Base-by-base conservation (phyloP, 345 rosid genomes). In the Tarenaya hassleriana region DNA sequence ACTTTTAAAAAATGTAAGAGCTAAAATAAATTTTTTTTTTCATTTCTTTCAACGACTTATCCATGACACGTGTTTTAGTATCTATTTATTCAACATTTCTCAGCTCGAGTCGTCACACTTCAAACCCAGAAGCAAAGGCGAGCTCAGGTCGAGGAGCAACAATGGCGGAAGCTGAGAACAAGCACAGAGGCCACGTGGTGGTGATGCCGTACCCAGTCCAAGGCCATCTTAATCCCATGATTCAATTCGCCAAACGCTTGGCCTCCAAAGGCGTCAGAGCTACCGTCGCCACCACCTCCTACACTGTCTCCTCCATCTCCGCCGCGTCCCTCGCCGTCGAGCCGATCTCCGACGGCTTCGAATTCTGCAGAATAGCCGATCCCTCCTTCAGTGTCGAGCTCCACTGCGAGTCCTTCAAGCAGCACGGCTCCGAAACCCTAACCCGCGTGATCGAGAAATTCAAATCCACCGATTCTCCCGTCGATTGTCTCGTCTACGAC, bases 181-280 rank as follows among this genome's bases (percentile, higher is more conserved):
- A 45, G 18, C 10, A 8, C 35, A 70, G 60, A 52, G 62, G 56
- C 29, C 96, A 84, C 35, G 81, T 79, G 4, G 21, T 84, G 1
- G 61, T 84, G 7, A 16, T 88, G 18, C 82, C 94, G 11, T 88
- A 79, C 47, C 94, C 94, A 34, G 69, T 80, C 63, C 90, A 84
- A 71, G 96, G 96, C 53, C 94, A 84, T 73, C 77, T 84, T 8
- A 84, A 84, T 74, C 90, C 96, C 2, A 77, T 76, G 62, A 76
- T 82, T 65, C 86, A 82, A 32, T 82, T 84, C 44, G 88, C 86
- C 1, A 80, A 82, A 61, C 84, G 81, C 37, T 56, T 88, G 7
- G 82, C 78, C 51, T 78, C 84, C 18, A 78, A 78, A 62, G 88
- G 79, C 8, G 59, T 84, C 34, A 80, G 69, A 43, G 80, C 77